Base-by-base conservation (phyloP, 306 rosid genomes). In the Quercus berberidifolia region DNA sequence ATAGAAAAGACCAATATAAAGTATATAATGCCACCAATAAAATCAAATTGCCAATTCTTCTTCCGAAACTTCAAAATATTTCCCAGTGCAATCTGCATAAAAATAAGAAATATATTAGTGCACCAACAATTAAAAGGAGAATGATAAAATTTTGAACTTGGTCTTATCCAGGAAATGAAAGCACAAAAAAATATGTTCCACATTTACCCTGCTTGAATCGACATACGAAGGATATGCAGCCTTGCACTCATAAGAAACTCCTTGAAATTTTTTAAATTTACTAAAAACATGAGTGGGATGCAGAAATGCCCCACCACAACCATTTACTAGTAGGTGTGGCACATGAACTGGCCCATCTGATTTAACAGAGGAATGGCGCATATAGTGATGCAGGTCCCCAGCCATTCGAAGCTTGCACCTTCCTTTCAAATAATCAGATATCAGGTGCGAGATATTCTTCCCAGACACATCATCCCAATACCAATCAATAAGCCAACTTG, bases 1-100 rank as follows among this genome's bases (percentile, higher is more conserved):
- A 95, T 89, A 54, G 99, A 95, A 82, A 93, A 95, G 43, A 86
- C 94, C 80, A 95, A 82, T 33, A 89, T 25, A 80, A 95, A 95
- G 88, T 95, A 95, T 83, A 95, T 95, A 73, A 95, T 93, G 83
- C 99, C 99, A 76, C 99, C 99, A 79, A 93, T 95, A 85, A 95
- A 91, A 90, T 96, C 99, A 87, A 96, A 96, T 85, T 93, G 99
- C 99, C 99, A 96, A 78, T 96, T 96, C 90, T 93, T 96, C 92
- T 91, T 96, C 23, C 98, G 91, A 82, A 93, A 96, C 82, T 96
- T 96, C 75, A 93, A 87, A 79, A 95, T 95, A 82, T 95, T 95
- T 74, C 99, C 94, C 31, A 95, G 70, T 23, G 99, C 99, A 88
- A 95, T 91, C 99, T 95, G 92, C 82, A 79, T 56, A 43, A 72